A percentile compares a stretch with the other conserved stretches of the same genome.
phyloP scores from a whole-genome alignment of 2,329 filamentous ascomycete species.

The Colletotrichum lupini region DNA sequence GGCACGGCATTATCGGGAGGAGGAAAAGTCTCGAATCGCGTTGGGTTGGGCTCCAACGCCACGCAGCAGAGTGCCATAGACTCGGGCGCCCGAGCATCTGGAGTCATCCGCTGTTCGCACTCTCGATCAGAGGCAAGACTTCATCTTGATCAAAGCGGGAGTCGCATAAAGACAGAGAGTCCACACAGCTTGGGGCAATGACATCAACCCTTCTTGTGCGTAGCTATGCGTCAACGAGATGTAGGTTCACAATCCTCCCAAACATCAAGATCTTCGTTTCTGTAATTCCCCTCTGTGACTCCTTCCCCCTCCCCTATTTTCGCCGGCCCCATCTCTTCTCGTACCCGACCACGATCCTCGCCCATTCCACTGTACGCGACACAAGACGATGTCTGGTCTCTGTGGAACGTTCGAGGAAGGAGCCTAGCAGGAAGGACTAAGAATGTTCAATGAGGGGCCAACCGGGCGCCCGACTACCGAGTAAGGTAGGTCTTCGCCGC shows the following conservation, averaged over 20 bases:
- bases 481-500: not conserved
- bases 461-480: not conserved
- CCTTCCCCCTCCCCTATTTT: not conserved
- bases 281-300: not conserved
- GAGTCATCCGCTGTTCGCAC: not conserved
- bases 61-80: not conserved
- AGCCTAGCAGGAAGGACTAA: not conserved
- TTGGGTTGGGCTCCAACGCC: not conserved
- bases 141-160: not conserved
- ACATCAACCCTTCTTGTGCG: not conserved
- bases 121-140: not conserved
- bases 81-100: not conserved
- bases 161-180: not conserved
- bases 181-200: slow-evolving; percentile 2
- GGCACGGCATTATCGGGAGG: not conserved
- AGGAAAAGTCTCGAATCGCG: not conserved
- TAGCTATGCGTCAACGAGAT: not conserved
- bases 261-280: not conserved
- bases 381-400: slow-evolving; percentile 20
- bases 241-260: not conserved
- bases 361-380: slow-evolving; percentile 34
- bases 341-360: slow-evolving; percentile 19
- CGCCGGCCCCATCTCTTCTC: not conserved
- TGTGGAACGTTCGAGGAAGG: slow-evolving; percentile 16
- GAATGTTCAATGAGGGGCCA: not conserved